phyloP scores from a whole-genome alignment of 1,284 basidiomycete species.

The Rhodotorula sp. region DNA sequence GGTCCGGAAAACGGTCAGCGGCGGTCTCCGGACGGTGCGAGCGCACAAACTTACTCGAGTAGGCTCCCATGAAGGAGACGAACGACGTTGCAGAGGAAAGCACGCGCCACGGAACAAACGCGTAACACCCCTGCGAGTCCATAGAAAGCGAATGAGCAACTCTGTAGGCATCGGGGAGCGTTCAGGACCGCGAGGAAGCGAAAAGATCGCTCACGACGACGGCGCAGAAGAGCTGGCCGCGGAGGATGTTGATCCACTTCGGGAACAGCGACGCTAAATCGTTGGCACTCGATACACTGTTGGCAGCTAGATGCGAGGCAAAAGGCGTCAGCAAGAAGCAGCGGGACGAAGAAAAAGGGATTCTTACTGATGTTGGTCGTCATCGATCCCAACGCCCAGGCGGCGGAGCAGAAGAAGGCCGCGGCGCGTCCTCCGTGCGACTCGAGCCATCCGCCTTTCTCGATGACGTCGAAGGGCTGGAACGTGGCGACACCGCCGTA shows the following conservation, averaged over 20 bases:
- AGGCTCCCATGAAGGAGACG: slow-evolving; percentile 25
- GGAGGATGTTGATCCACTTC: slow-evolving; percentile 50
- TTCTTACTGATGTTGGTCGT: slow-evolving; percentile 16
- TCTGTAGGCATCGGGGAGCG: no score
- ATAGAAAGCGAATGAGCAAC: no score
- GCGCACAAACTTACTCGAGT: neutral
- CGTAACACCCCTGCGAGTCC: slow-evolving; percentile 8
- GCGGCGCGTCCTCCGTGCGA: slow-evolving; percentile 70
- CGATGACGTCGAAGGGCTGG: slow-evolving; percentile 48
- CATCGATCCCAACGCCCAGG: slow-evolving; percentile 46
- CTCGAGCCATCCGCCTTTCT: slow-evolving; percentile 34
- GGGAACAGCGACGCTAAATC: slow-evolving; percentile 55
- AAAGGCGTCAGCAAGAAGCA: no score
- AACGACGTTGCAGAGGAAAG: slow-evolving; percentile 18
- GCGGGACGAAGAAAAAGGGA: neutral
- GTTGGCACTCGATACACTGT: slow-evolving; percentile 72
- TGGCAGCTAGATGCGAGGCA: slow-evolving; percentile 44
- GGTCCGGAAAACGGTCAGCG: neutral
- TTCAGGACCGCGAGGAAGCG: no score
- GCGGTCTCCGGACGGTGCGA: neutral
- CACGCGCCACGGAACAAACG: slow-evolving; percentile 29
- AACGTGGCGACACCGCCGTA: slow-evolving; percentile 28
- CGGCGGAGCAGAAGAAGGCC: slow-evolving; percentile 60
- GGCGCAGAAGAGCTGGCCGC: slow-evolving; percentile 19
- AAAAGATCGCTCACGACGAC: slow-evolving; percentile 1